Evolutionary conservation across 345 rosid genomes (phyloP), one percentile per base, ranked within the genome.

Genomic region (Boechera retrofracta): DNA sequence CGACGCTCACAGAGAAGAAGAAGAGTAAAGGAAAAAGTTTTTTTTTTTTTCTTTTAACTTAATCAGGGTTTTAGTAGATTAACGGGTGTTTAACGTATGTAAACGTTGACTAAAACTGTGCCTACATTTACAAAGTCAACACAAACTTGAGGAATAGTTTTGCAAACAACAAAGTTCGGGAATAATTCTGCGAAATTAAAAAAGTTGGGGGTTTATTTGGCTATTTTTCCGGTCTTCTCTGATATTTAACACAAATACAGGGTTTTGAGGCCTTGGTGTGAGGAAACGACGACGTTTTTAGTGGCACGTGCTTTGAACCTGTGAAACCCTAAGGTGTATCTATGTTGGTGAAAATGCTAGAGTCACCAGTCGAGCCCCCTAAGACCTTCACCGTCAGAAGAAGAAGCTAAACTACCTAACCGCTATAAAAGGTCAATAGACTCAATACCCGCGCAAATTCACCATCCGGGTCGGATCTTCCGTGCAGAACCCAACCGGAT

Each of bases 331-430:
- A 68, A 79, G 58, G 48, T 53, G 42, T 52, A 2, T 52, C 5
- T 32, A 8, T 73, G 77, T 36, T 33, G 77, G 73, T 58, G 83
- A 64, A 76, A 76, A 80, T 67, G 80, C 80, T 80, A 80, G 64
- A 80, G 74, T 80, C 77, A 80, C 83, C 70, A 66, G 83, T 76
- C 80, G 83, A 64, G 83, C 83, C 83, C 77, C 68, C 32, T 71
- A 80, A 51, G 32, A 70, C 55, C 77, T 76, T 73, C 83, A 72
- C 79, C 77, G 77, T 65, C 79, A 76, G 47, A 64, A 67, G 67
- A 56, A 69, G 67, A 74, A 74, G 70, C 28, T 60, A 38, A 74
- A 65, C 76, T 56, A 75, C 72, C 55, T 66, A 74, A 67, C 83
- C 45, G 75, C 41, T 72, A 69, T 7, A 36, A 72, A 48, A 52